These are phyloP conservation scores for Globisporangium yorkense DNA, from an alignment of 352 stramenopile genomes.

Conservation along the genomic window DNA sequence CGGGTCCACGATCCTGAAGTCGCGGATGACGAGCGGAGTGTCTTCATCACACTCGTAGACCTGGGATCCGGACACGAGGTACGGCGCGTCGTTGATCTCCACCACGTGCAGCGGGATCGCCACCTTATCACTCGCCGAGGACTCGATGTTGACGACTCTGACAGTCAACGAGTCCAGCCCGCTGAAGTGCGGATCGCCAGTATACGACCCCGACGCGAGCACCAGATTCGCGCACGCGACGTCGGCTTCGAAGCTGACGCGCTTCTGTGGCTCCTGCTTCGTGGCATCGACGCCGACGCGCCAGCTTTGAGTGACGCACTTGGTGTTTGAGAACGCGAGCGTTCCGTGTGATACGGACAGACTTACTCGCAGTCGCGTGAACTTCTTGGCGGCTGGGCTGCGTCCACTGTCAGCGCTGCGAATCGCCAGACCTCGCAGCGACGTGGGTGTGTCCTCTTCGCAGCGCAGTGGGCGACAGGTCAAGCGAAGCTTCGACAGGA, in stretches of 20 bases:
- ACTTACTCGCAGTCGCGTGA: slow-evolving; percentile 17
- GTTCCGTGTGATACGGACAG: slow-evolving; percentile 28
- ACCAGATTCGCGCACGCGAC: slow-evolving; percentile 35
- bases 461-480: slow-evolving; percentile 33
- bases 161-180: slow-evolving; percentile 36
- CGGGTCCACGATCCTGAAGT: slow-evolving; percentile 43
- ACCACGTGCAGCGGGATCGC: slow-evolving; percentile 37
- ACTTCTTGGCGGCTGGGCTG: not conserved
- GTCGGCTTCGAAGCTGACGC: slow-evolving; percentile 20
- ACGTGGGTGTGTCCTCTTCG: slow-evolving; percentile 31
- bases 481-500: slow-evolving; percentile 32
- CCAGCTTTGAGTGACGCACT: slow-evolving; percentile 20
- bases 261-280: not conserved
- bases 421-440: slow-evolving; percentile 32
- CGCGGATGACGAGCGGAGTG: slow-evolving; percentile 31
- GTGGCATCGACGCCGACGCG: not conserved
- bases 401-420: slow-evolving; percentile 22
- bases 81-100: slow-evolving; percentile 72
- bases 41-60: slow-evolving; percentile 59
- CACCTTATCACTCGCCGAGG: slow-evolving; percentile 18
- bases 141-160: slow-evolving; percentile 16
- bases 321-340: slow-evolving; percentile 18
- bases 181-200: slow-evolving; percentile 33
- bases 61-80: slow-evolving; percentile 16
- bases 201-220: slow-evolving; percentile 30